Conservation (phyloP, 345 rosid species). For the Heritiera fomes region DNA sequence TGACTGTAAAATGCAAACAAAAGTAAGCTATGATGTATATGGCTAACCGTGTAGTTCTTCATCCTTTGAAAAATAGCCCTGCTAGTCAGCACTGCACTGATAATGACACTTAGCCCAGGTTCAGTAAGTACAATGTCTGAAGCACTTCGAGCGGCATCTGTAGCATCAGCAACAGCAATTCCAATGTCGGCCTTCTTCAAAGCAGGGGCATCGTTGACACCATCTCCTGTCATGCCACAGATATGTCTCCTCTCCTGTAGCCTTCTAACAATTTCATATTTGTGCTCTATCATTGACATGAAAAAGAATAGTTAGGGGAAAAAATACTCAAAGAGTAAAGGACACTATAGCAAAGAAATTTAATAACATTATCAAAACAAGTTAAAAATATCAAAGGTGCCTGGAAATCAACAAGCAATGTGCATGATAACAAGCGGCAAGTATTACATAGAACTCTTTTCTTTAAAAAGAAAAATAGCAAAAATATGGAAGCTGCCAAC, state of each 20-base stretch:
- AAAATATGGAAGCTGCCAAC: neutral
- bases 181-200: conserved; percentile 94
- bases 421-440: neutral
- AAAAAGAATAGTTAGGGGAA: conserved; percentile 9
- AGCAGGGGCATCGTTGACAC: conserved; percentile 84
- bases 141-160: conserved; percentile 94
- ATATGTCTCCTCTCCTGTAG: conserved; percentile 88
- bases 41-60: conserved; percentile 90
- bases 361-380: neutral
- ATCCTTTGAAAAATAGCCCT: conserved; percentile 94
- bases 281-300: conserved; percentile 57
- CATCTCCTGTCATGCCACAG: conserved; percentile 97
- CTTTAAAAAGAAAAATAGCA: neutral
- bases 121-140: conserved; percentile 96
- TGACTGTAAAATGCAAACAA: neutral
- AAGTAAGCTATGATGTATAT: neutral
- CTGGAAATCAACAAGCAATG: neutral
- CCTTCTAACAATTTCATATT: conserved; percentile 83
- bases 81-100: conserved; percentile 90
- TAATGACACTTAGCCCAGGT: conserved; percentile 87
- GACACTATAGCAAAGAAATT: conserved; percentile 2
- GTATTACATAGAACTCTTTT: neutral
- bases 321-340: neutral
- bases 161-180: conserved; percentile 92
- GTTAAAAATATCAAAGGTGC: neutral